Conservation (phyloP, 805 yeast species). For the Lipomyces chichibuensis region DNA sequence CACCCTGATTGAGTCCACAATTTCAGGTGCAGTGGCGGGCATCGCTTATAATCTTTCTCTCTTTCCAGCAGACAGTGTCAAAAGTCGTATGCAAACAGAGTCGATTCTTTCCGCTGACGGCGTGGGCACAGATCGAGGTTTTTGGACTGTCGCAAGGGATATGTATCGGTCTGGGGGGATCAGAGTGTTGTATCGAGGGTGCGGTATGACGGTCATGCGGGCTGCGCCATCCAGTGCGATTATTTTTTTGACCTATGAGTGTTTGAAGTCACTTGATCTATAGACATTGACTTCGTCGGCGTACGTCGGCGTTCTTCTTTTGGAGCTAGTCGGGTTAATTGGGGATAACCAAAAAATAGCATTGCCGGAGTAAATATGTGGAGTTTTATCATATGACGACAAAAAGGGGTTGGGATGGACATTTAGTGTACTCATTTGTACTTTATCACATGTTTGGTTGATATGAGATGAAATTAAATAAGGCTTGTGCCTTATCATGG, state of each 20-base stretch:
- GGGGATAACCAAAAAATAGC: background rate
- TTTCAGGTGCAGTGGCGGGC: conserved; percentile 89
- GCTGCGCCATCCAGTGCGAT: conserved; percentile 90
- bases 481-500: no score
- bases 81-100: conserved; percentile 78
- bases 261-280: conserved; percentile 17
- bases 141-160: conserved; percentile 47
- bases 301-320: background rate
- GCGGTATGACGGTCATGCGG: conserved; percentile 77
- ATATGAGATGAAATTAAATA: background rate
- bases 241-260: conserved; percentile 78
- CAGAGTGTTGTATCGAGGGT: conserved; percentile 75
- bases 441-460: background rate
- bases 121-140: conserved; percentile 42
- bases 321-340: background rate
- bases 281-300: background rate
- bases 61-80: conserved; percentile 90
- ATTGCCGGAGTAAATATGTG: background rate
- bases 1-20: conserved; percentile 58
- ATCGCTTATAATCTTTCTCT: conserved; percentile 74
- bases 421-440: background rate
- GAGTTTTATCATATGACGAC: background rate
- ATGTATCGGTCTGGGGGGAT: conserved; percentile 62
- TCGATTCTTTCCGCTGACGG: conserved; percentile 44
- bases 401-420: background rate